Conservation (phyloP, 345 rosid species). For the Salix exigua region DNA sequence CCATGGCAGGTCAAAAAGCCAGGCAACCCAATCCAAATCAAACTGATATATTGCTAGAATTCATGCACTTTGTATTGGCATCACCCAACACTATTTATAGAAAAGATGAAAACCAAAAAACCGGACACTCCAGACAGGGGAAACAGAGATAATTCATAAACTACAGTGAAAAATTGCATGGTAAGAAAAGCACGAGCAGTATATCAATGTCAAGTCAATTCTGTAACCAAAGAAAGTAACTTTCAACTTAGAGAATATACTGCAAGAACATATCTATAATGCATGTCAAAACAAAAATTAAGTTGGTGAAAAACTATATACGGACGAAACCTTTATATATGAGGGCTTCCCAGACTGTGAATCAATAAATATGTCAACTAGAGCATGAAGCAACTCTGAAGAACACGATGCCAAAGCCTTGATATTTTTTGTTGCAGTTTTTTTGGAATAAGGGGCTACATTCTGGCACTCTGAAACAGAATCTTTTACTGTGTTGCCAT, state of each 20-base stretch:
- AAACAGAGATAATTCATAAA: no score
- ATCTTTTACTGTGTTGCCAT: constrained; percentile 24
- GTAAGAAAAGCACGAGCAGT: not conserved
- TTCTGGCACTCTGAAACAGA: constrained; percentile 31
- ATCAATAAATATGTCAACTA: constrained; percentile 48
- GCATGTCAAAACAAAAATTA: not conserved
- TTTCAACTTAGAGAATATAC: not conserved
- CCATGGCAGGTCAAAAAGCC: not conserved
- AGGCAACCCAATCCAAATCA: not conserved
- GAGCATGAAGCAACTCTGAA: constrained; percentile 62
- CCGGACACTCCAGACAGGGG: no score
- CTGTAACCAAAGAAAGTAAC: not conserved
- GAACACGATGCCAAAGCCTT: constrained; percentile 64
- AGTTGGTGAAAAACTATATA: not conserved
- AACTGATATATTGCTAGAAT: not conserved
- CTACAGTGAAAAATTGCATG: no score
- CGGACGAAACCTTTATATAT: constrained; percentile 57
- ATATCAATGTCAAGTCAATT: not conserved
- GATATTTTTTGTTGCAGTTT: constrained; percentile 64
- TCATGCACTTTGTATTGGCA: not conserved
- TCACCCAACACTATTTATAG: not conserved
- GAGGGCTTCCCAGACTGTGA: constrained; percentile 44
- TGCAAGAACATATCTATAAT: not conserved
- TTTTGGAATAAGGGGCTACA: constrained; percentile 48
- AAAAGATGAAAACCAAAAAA: not conserved